Conservation (phyloP, 129 eudicot species). For the Logfia minima region DNA sequence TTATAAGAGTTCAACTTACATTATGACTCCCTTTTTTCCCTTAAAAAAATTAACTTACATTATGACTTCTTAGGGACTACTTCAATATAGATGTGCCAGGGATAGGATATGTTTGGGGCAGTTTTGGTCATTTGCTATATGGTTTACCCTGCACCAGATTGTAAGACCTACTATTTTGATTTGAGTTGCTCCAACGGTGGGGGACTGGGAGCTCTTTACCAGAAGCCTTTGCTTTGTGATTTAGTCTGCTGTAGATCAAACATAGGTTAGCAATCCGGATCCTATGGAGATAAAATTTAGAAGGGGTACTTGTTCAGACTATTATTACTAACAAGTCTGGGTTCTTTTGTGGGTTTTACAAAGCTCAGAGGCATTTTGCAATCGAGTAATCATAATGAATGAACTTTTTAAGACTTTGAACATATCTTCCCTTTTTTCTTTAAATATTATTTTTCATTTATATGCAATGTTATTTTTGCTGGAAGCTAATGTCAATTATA, state of each 20-base stretch:
- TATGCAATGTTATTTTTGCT: conserved; percentile 1
- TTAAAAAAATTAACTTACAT: neutral
- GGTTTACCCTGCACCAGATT: neutral
- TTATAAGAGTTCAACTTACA: neutral
- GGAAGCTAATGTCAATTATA: too few species aligned
- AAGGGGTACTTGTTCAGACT: too few species aligned
- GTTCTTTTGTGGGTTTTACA: neutral
- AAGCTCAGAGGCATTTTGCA: neutral
- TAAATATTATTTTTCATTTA: neutral
- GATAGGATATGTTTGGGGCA: neutral
- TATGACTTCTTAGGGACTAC: conserved; percentile 3
- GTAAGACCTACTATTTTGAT: neutral
- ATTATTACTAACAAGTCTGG: too few species aligned
- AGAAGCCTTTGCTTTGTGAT: neutral
- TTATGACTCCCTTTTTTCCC: neutral
- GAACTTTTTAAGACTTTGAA: neutral
- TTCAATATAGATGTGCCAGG: neutral
- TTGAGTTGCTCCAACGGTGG: neutral
- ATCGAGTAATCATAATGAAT: neutral
- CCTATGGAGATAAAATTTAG: neutral
- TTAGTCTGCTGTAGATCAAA: neutral
- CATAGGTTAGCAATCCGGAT: neutral
- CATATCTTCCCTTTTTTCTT: neutral
- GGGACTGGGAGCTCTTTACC: neutral
- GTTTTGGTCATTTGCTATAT: neutral